Evolutionary conservation across 140 eudicot genomes (phyloP).

Genomic region (Erigeron philadelphicus): DNA sequence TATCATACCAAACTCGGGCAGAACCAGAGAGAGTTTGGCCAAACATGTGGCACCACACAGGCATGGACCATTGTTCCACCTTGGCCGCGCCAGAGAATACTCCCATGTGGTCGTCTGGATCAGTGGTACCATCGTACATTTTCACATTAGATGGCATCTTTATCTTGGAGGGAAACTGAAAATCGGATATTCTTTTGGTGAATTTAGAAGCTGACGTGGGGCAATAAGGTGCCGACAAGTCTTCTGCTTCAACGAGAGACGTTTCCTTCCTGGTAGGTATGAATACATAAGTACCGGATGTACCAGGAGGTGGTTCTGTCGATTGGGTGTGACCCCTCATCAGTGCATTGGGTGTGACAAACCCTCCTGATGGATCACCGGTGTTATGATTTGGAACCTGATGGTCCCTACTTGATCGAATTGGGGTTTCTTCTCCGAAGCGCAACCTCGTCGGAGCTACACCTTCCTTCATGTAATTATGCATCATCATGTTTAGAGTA

Average conservation of each 20-base stretch:
- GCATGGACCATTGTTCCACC: background rate
- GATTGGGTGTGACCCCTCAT: too few species aligned
- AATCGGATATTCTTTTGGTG: background rate
- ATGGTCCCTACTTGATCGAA: too few species aligned
- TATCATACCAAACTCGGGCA: background rate
- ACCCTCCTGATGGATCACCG: too few species aligned
- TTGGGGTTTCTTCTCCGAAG: too few species aligned
- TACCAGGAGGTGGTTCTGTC: too few species aligned
- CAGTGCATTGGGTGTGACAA: too few species aligned
- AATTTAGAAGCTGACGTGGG: background rate
- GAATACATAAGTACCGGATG: too few species aligned
- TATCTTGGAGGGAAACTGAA: background rate
- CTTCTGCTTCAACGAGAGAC: background rate
- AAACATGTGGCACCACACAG: background rate
- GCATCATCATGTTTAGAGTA: too few species aligned
- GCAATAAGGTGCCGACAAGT: background rate
- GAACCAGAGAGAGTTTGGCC: background rate
- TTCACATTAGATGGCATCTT: background rate
- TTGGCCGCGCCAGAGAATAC: background rate
- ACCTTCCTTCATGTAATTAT: too few species aligned
- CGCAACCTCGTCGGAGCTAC: too few species aligned
- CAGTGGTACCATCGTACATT: background rate
- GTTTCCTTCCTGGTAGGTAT: fast-evolving
- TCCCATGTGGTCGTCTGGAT: background rate
- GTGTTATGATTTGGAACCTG: too few species aligned